Percentiles rank a stretch among this genome's conserved stretches.
phyloP scores from a whole-genome alignment of 2,329 filamentous ascomycete genomes.

The Penicillium sp. region DNA sequence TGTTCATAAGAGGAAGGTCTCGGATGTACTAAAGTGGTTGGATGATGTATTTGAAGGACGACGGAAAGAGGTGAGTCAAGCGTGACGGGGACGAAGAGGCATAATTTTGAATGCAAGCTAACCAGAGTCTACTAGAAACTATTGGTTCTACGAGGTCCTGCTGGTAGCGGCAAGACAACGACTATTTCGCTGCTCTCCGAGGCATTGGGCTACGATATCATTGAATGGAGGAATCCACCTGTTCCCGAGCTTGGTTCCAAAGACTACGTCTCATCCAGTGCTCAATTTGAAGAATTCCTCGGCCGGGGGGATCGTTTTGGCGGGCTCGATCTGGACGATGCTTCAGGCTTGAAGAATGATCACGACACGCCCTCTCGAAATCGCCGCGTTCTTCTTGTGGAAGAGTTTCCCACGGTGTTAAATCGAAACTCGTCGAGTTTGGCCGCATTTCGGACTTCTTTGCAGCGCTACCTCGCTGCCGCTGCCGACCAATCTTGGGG shows the following conservation, averaged over 20 bases:
- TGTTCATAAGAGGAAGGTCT: slow-evolving; percentile 92
- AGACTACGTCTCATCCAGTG: slow-evolving; percentile 70
- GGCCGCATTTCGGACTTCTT: slow-evolving; percentile 72
- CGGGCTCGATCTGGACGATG: slow-evolving; percentile 60
- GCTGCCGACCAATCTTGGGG: slow-evolving; percentile 59
- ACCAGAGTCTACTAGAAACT: slow-evolving; percentile 66
- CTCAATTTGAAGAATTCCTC: slow-evolving; percentile 92
- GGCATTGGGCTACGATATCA: slow-evolving; percentile 74
- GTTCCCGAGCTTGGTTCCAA: slow-evolving; percentile 63
- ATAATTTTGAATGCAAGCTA: too few relatives aligned
- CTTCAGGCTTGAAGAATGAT: slow-evolving; percentile 6
- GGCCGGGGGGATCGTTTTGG: slow-evolving; percentile 79
- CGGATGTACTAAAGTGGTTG: slow-evolving; percentile 83
- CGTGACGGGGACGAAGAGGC: too few relatives aligned
- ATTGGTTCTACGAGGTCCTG: slow-evolving; percentile 84
- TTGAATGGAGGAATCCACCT: slow-evolving; percentile 89
- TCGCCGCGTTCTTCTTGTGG: slow-evolving; percentile 69
- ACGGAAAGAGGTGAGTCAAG: slow-evolving; percentile 42
- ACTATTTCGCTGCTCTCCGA: slow-evolving; percentile 78
- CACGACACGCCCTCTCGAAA: slow-evolving; percentile 36
- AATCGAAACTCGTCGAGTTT: slow-evolving; percentile 67
- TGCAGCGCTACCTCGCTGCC: slow-evolving; percentile 75
- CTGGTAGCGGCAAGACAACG: slow-evolving; percentile 91
- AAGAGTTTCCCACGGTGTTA: slow-evolving; percentile 81
- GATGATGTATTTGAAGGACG: slow-evolving; percentile 70